A percentile compares a stretch with the other conserved stretches of the same genome.
Conservation (phyloP, 257 asterid species). For the Cinchona pubescens region DNA sequence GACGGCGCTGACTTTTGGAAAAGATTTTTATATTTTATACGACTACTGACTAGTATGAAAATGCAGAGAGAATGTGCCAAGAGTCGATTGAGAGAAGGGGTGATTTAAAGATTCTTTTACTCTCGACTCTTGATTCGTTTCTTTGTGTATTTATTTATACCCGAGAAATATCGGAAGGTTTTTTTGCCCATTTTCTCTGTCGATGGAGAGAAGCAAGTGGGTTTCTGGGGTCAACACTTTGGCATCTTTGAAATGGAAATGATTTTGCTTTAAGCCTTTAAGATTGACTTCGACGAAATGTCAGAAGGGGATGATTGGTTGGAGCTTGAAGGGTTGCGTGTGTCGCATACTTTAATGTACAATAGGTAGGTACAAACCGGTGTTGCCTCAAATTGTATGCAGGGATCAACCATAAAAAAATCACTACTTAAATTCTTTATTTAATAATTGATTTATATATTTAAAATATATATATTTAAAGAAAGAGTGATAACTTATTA, state of each 20-base stretch:
- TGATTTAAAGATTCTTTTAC: not conserved
- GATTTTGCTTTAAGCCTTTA: not conserved
- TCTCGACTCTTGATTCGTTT: slow-evolving; percentile 1
- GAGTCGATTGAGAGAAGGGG: not conserved
- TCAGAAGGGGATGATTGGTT: not conserved
- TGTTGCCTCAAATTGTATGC: too few relatives aligned
- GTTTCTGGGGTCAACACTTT: slow-evolving; percentile 2
- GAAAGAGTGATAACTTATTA: too few relatives aligned
- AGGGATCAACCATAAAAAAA: too few relatives aligned
- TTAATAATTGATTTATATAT: too few relatives aligned
- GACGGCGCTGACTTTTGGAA: slow-evolving; percentile 48
- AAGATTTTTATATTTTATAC: not conserved
- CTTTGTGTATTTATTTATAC: slow-evolving; percentile 1
- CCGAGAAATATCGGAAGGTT: not conserved
- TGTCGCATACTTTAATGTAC: too few relatives aligned
- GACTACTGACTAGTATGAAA: slow-evolving; percentile 7
- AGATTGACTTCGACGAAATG: slow-evolving; percentile 12
- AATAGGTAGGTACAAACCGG: too few relatives aligned
- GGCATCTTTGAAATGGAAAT: slow-evolving; percentile 18
- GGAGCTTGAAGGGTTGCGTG: not conserved
- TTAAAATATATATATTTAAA: too few relatives aligned
- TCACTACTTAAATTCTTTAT: too few relatives aligned
- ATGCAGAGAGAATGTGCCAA: not conserved
- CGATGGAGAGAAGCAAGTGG: not conserved
- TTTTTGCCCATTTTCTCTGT: slow-evolving; percentile 6